phyloP scores from a whole-genome alignment of 805 yeast genomes.

The Brettanomyces custersianus region DNA sequence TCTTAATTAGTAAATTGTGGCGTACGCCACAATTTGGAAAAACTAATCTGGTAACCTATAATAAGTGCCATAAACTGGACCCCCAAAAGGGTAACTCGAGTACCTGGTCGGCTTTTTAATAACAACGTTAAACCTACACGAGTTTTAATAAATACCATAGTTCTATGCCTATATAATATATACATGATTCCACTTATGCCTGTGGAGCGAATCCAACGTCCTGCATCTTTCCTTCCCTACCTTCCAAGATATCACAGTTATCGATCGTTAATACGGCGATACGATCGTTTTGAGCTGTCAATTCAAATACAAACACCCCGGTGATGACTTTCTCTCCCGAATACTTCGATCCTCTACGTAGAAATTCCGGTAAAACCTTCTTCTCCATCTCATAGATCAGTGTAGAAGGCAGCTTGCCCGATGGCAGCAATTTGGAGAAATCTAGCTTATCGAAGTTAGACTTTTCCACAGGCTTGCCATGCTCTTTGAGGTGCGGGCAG shows the following conservation, averaged over 20 bases:
- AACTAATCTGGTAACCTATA: no score
- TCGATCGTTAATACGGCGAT: constrained; percentile 61
- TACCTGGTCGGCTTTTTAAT: no score
- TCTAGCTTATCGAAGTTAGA: constrained; percentile 14
- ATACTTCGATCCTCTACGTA: neutral
- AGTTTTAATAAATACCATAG: no score
- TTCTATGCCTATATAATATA: no score
- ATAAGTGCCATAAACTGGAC: no score
- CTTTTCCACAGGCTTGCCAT: constrained; percentile 17
- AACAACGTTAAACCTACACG: no score
- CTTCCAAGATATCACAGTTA: constrained; percentile 51
- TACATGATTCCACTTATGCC: no score
- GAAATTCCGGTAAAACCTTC: neutral
- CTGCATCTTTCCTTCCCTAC: constrained; percentile 15
- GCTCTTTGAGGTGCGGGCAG: constrained; percentile 35
- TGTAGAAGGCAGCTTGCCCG: constrained; percentile 1
- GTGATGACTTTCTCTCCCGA: constrained; percentile 27
- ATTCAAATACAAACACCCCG: constrained; percentile 61
- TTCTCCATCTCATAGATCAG: neutral
- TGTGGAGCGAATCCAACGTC: constrained; percentile 16
- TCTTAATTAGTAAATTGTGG: no score
- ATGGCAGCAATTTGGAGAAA: constrained; percentile 11
- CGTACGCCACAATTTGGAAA: no score
- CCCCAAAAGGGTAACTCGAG: no score
- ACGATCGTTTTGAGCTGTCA: constrained; percentile 43